Percentiles rank a stretch among this genome's conserved stretches.
phyloP scores from a whole-genome alignment of 2,329 filamentous ascomycete species.

The Hortaea sp. region DNA sequence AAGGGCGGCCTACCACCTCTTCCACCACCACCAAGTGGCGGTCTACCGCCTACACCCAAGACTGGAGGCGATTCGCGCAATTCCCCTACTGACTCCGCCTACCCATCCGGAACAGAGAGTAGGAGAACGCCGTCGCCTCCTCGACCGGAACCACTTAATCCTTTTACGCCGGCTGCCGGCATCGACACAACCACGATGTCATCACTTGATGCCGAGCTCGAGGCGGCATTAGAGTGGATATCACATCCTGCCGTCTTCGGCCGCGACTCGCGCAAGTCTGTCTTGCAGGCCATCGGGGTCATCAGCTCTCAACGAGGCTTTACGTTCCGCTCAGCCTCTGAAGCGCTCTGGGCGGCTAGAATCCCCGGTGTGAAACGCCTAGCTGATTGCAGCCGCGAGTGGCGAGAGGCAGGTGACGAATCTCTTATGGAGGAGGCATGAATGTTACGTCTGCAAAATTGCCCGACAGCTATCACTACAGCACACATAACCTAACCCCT shows the following conservation, averaged over 20 bases:
- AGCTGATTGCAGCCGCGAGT: slow-evolving; percentile 76
- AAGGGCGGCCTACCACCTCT: slow-evolving; percentile 91
- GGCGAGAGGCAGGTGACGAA: slow-evolving; percentile 62
- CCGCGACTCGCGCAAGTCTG: slow-evolving; percentile 86
- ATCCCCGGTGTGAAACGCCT: slow-evolving; percentile 72
- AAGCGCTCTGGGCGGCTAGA: slow-evolving; percentile 78
- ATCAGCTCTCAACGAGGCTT: slow-evolving; percentile 91
- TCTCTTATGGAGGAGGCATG: slow-evolving; percentile 8
- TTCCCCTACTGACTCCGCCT: slow-evolving; percentile 12
- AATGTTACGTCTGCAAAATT: neutral
- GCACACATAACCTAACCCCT: neutral
- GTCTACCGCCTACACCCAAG: slow-evolving; percentile 27
- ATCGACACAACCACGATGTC: slow-evolving; percentile 75
- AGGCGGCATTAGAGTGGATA: slow-evolving; percentile 91
- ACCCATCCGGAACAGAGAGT: slow-evolving; percentile 8
- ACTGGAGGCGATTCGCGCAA: slow-evolving; percentile 3
- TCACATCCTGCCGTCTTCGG: slow-evolving; percentile 91
- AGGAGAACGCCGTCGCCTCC: slow-evolving; percentile 32
- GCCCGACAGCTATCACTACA: neutral
- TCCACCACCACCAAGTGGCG: slow-evolving; percentile 46
- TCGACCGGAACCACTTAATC: slow-evolving; percentile 28
- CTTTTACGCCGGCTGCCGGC: slow-evolving; percentile 54
- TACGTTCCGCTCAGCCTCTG: slow-evolving; percentile 83
- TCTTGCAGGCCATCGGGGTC: slow-evolving; percentile 91
- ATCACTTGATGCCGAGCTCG: slow-evolving; percentile 83